Evolutionary conservation across 148 eudicot genomes (phyloP).

Genomic region (Rhododendron ferrugineum): DNA sequence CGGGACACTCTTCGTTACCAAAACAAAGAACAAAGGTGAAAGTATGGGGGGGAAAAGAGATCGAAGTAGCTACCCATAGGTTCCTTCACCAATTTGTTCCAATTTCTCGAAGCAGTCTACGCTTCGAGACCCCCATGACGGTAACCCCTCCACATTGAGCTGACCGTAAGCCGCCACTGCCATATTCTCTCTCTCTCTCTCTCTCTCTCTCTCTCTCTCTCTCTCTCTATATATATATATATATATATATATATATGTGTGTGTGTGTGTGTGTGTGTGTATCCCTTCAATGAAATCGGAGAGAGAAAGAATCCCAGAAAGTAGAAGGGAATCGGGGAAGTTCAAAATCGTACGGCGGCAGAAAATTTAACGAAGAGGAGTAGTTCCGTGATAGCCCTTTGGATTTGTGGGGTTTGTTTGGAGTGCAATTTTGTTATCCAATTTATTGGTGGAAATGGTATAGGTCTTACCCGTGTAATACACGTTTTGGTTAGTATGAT

Average conservation of each 20-base stretch:
- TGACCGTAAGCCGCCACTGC: slow-evolving; percentile 49
- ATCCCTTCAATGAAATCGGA: neutral
- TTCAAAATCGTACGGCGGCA: neutral
- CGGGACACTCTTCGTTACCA: neutral
- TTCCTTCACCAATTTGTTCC: slow-evolving; percentile 60
- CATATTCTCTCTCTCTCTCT: slow-evolving; percentile 17
- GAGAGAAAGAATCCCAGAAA: neutral
- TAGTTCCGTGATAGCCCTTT: too few species aligned
- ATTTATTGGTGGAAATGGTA: too few species aligned
- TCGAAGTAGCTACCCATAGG: slow-evolving; percentile 34
- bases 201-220: slow-evolving; percentile 7
- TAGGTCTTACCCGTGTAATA: too few species aligned
- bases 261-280: neutral
- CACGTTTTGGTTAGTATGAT: too few species aligned
- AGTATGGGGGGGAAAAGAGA: neutral
- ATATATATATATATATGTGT: neutral
- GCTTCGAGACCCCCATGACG: slow-evolving; percentile 48
- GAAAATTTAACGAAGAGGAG: neutral
- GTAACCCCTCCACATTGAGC: slow-evolving; percentile 52
- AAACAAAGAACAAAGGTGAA: neutral
- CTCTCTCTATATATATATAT: too few species aligned
- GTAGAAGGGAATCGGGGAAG: neutral
- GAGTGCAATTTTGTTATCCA: too few species aligned
- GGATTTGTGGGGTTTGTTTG: too few species aligned
- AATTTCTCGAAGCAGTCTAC: slow-evolving; percentile 64